Evolutionary conservation across 2,329 filamentous ascomycete species (phyloP), one percentile per base, ranked within the genome.

Genomic region (Cladosporium phlei): DNA sequence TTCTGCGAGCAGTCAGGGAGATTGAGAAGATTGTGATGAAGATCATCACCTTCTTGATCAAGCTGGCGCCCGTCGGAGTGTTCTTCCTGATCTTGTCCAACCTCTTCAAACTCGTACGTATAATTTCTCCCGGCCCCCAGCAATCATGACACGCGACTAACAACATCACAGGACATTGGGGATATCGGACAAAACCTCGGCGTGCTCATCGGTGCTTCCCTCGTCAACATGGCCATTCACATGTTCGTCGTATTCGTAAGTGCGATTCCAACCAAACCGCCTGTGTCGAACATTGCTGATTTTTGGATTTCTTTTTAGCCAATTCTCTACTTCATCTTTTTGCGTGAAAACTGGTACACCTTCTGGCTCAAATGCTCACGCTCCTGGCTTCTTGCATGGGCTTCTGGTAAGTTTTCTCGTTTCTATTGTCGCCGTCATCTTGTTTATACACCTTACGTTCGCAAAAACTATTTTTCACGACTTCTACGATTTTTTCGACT

Each of bases 321-420:
- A 0, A 50, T 66, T 33, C 54, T 74, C 27, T 74, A 66, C 62
- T 69, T 68, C 40, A 33, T 30, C 16, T 61, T 74, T 46, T 67
- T 66, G 1, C 61, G 71, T 39, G 57, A 61, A 49, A 78, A 78
- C 52, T 72, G 74, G 0, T 78, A 73, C 45, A 46, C 63, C 0
- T 65, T 69, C 54, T 77, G 74, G 73, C 14, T 73, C 49, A 71
- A 67, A 49, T 69, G 67, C 49, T 72, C 72, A 2, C 71, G 70
- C 0, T 73, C 74, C 0, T 78, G 75, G 75, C 65, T 77, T 40
- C 77, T 74, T 1, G 75, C 74, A 1, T 78, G 75, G 74, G 74
- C 75, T 29, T n/a, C n/a, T n/a, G n/a, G n/a, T n/a, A n/a, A n/a
- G n/a, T n/a, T n/a, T n/a, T n/a, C n/a, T n/a, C n/a, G n/a, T n/a